A percentile compares a stretch with the other conserved stretches of the same genome.
These are phyloP conservation scores for Hyaloscypha finlandica DNA, from an alignment of 495 filamentous ascomycete genomes.

Conservation along the genomic window DNA sequence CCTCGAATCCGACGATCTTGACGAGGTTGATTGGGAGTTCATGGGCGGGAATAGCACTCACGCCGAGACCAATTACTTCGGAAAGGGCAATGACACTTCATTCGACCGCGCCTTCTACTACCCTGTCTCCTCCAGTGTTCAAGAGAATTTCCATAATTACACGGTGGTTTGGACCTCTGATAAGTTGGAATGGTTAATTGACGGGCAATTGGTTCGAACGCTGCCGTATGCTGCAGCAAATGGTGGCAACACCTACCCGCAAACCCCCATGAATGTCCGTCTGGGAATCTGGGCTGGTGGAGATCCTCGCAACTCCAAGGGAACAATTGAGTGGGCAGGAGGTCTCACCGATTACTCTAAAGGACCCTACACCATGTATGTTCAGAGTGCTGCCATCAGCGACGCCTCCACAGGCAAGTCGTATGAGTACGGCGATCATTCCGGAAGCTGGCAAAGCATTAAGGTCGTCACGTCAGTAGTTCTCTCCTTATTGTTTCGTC, in stretches of 20 bases:
- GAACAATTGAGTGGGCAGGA: constrained; percentile 73
- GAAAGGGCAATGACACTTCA: constrained; percentile 69
- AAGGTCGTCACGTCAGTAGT: constrained; percentile 60
- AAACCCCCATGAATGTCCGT: constrained; percentile 83
- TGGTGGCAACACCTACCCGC: constrained; percentile 69
- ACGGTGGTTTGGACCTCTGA: constrained; percentile 80
- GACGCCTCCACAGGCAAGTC: constrained; percentile 70
- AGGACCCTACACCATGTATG: constrained; percentile 75
- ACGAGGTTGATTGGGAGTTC: constrained; percentile 93
- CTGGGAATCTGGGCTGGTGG: constrained; percentile 88
- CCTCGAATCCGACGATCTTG: constrained; percentile 79
- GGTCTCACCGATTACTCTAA: constrained; percentile 70
- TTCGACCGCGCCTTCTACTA: constrained; percentile 65
- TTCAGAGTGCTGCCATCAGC: constrained; percentile 63
- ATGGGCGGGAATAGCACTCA: constrained; percentile 62
- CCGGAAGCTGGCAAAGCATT: constrained; percentile 72
- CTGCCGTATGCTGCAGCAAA: constrained; percentile 65
- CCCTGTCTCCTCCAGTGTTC: constrained; percentile 50
- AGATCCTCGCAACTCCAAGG: constrained; percentile 60
- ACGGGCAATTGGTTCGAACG: constrained; percentile 66
- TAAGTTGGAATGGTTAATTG: constrained; percentile 71
- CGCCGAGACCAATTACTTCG: constrained; percentile 84
- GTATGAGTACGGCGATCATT: constrained; percentile 67
- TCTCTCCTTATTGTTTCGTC: not conserved
- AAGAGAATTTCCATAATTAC: constrained; percentile 72